A percentile compares a stretch with the other conserved stretches of the same genome.
These are phyloP conservation scores for Dothideomycetidae sp. DNA, from an alignment of 2,329 filamentous ascomycete genomes.

Conservation along the genomic window DNA sequence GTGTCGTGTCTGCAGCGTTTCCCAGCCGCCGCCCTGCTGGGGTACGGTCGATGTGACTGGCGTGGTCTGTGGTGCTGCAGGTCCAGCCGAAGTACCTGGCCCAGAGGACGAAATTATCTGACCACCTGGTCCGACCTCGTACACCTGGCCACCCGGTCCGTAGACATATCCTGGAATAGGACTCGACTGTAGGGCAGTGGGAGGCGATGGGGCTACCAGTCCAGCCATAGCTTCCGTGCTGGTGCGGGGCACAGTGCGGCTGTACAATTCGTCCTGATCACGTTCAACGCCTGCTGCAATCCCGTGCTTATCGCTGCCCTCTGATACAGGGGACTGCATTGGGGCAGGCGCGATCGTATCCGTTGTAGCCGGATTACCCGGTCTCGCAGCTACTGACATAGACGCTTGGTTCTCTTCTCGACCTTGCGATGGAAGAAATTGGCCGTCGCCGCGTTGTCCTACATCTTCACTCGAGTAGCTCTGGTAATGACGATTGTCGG, in stretches of 20 bases:
- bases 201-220: constrained; percentile 15
- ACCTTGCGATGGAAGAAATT: constrained; percentile 47
- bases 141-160: constrained; percentile 5
- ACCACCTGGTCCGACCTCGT: constrained; percentile 11
- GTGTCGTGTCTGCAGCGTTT: constrained; percentile 55
- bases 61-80: too few species aligned
- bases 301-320: too few species aligned
- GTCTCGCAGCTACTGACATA: constrained; percentile 19
- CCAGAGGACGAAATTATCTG: not conserved
- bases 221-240: constrained; percentile 16
- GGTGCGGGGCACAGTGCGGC: not conserved
- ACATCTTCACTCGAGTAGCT: too few species aligned
- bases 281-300: too few species aligned
- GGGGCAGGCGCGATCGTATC: not conserved
- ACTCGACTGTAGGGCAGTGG: constrained; percentile 19
- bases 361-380: not conserved
- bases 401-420: constrained; percentile 20
- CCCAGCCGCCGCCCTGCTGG: constrained; percentile 53
- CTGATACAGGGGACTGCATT: not conserved
- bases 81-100: not conserved
- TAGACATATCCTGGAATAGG: constrained; percentile 15
- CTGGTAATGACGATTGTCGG: constrained; percentile 49
- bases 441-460: too few species aligned
- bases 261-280: not conserved
- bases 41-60: constrained; percentile 23